Evolutionary conservation across 305 asterid species (phyloP), one percentile per base, ranked within the genome.

Genomic region (Fraxinus velutina): DNA sequence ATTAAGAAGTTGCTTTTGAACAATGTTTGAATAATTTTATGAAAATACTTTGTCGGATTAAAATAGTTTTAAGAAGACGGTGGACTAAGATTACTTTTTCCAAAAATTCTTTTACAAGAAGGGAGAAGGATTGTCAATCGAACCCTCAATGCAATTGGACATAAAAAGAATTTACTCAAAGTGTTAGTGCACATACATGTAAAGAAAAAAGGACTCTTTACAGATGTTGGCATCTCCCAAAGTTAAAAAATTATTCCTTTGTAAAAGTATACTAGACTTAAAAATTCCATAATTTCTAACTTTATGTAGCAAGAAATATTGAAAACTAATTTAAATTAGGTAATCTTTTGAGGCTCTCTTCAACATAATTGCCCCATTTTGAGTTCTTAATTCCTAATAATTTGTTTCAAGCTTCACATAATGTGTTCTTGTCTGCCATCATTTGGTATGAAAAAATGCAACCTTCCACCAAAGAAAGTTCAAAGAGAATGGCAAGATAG

Each of bases 351-450:
- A 34, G 83, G 74, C 33, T 44, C 4, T 2, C 33, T 21, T 83
- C 34, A 85, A 83, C 89, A 85, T 13, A 76, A 85, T 52, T 85
- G 85, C 81, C 91, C 89, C 87, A 86, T 89, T 42, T 52, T 62
- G 34, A 66, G 73, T 75, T 42, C 27, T 47, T 44, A 68, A 77
- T 33, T 83, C 79, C 57, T n/a, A 73, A 44, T 52, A 64, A n/a
- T 78, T 60, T 64, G 75, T 85, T 87, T 83, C 78, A 86, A 80
- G 83, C 86, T 86, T 83, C 76, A 52, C 80, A 86, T 85, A 79
- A 71, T 84, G 88, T 81, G 82, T 77, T 88, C 76, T 30, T 87
- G 92, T 84, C 87, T 82, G 89, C 86, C 88, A 91, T 91, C 79
- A 89, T 89, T 88, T 76, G 73, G 83, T 39, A 73, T 77, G 87